A percentile compares a stretch with the other conserved stretches of the same genome.
These are phyloP conservation scores for Lasiodiplodia sp. DNA, from an alignment of 2,329 filamentous ascomycete species.

Conservation along the genomic window DNA sequence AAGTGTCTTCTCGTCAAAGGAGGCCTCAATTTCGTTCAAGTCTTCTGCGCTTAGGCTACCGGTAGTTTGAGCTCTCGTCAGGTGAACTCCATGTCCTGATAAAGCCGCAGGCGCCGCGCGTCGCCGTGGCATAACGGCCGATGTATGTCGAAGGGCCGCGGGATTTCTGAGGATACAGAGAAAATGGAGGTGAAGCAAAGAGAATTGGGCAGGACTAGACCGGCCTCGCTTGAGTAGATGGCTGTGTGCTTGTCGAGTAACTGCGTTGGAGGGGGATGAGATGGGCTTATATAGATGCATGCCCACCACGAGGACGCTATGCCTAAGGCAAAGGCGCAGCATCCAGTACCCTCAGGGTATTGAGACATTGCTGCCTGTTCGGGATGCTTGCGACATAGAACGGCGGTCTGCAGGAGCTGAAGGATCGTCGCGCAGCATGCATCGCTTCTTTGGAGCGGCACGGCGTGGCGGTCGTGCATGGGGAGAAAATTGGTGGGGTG, in stretches of 20 bases:
- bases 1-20: not conserved
- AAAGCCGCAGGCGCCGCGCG: not conserved
- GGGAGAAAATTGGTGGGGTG: slow-evolving; percentile 1
- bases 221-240: not conserved
- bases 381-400: not conserved
- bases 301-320: not conserved
- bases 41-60: not conserved
- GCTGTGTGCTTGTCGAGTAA: not conserved
- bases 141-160: not conserved
- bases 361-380: not conserved
- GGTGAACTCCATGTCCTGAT: not conserved
- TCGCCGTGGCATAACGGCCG: not conserved
- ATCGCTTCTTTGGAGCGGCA: not conserved
- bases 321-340: not conserved
- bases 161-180: not conserved
- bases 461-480: not conserved
- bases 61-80: not conserved
- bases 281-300: slow-evolving; percentile 5
- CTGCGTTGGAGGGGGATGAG: not conserved
- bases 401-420: not conserved
- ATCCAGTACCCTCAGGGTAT: not conserved
- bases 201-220: not conserved
- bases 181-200: not conserved
- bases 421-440: not conserved
- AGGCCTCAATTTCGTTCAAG: not conserved